Evolutionary conservation across 176 grass and related monocot genomes (phyloP), one percentile per base, ranked within the genome.

Genomic region (Paspalum notatum): DNA sequence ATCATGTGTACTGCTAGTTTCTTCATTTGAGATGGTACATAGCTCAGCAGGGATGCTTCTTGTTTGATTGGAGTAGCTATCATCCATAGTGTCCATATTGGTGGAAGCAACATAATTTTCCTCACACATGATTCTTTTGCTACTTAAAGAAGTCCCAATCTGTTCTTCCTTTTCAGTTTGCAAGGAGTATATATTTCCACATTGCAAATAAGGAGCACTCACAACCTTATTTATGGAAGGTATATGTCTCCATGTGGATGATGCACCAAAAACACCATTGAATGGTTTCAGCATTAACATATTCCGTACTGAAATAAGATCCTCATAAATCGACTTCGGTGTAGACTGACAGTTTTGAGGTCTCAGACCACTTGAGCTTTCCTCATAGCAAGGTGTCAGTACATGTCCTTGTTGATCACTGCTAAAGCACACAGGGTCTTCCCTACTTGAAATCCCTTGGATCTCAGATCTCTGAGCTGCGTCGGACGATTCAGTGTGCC

Each of bases 251-350:
- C 87, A 84, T 25, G 60, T 59, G 40, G 82, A 61, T 83, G 89
- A 79, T 62, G 25, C 68, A 66, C 52, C 72, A 56, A 80, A 11
- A 54, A 84, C 42, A 26, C 59, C 80, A 57, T 61, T 74, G 65
- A 57, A 85, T 69, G 91, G 59, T 73, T 47, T 38, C 79, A 91
- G 81, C 62, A 84, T 48, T 56, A 94, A 58, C 56, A 17, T 75
- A 76, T 67, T 91, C 80, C 91, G 94, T 56, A 93, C 79, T 26
- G 32, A 77, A 71, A 76, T 68, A 68, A 98, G 83, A 72, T 98
- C 74, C 88, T 91, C 84, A 66, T 83, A 92, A 57, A 61, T 53
- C 56, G 75, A 75, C 74, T 72, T 86, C 37, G 80, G 53, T 54
- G 66, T 44, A 20, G 83, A 74, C 21, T 55, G 53, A 64, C n/a